Base-by-base conservation (phyloP, 108 stramenopile genomes). In the Fragilariopsis cylindrus region DNA sequence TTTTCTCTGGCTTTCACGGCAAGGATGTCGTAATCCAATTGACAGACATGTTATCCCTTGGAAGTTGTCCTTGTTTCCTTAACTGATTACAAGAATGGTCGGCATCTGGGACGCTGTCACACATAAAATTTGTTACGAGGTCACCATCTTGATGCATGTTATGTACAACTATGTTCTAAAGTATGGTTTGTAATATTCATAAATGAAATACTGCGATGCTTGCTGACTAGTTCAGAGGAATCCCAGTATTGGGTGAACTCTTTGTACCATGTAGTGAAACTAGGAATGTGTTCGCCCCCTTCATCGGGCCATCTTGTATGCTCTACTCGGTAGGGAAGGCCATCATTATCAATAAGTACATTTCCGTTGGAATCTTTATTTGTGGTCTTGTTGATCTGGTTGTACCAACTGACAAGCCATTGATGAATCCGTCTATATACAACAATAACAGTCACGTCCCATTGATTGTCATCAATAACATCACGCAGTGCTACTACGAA, bases 91-190 rank as follows among this genome's bases (percentile, higher is more conserved):
- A 68, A 68, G 21, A 68, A 49, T 49, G 47, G 46, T 21, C 9
- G 3, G 46, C 67, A 40, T 52, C 18, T 52, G 67, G 67, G 16
- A 68, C 7, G 30, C 48, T 68, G 21, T 68, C 49, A 19, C 67
- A 68, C 67, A 68, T 68, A n/a, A 68, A 68, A 19, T 68, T 68
- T 52, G 48, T 68, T 15, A 68, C 46, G 6, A 68, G 21, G 39
- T 68, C 67, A 48, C 67, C 67, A 48, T 68, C 67, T 68, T 68
- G 48, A 48, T 68, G 67, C 67, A 68, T 68, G 49, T 68, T 68
- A 18, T 68, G 67, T 4, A 68, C 21, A 19, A 68, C 67, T 6
- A 68, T 52, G 18, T 68, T 52, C 39, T 52, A 21, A 68, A 68
- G 46, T 30, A 48, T 6, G 67, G 49, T 5, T 52, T 2, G 49